Evolutionary conservation across 805 yeast genomes (phyloP), one percentile per base, ranked within the genome.

Genomic region (Metschnikowia noctiluminum): DNA sequence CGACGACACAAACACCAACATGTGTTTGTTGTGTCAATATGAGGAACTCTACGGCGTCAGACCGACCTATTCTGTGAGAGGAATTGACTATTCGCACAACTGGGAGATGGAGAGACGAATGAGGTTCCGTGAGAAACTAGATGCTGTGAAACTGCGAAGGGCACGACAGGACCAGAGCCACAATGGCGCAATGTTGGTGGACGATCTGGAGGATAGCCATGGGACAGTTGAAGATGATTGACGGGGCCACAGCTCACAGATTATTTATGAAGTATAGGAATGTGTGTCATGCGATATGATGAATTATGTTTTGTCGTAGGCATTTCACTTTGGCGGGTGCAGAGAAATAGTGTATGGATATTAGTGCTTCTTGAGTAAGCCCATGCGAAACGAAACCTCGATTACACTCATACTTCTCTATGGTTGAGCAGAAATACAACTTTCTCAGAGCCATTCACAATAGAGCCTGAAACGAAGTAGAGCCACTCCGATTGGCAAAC

Each of bases 1-100:
- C 14, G 14, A 12, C 8, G 43, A 15, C 12, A 8, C 43, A 30
- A 42, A 39, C 28, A 28, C 40, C 6, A 34, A 51, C 36, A 59
- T 71, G 51, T 79, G 84, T 57, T 62, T 77, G 51, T 71, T 79
- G 46, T 79, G 84, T 60, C 81, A 78, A 53, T 79, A 78, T 58
- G 79, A 77, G 56, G 68, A 71, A 44, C 71, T 78, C 1, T 79
- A 70, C 59, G 82, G 83, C 1, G 63, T 62, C 40, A 74, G 77
- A 43, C 83, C 84, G 0, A 61, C 62, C 26, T 77, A 77, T 56
- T 71, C 76, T 72, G 74, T 78, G 50, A 74, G 72, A 56, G 75
- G 80, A 77, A 74, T 74, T 50, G 76, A 78, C 49, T 62, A 62
- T 42, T 65, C 68, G 42, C 57, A 69, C 34, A 53, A 44, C 38